Base-by-base conservation (phyloP, 331 rosid genomes). In the Quercus lobata region DNA sequence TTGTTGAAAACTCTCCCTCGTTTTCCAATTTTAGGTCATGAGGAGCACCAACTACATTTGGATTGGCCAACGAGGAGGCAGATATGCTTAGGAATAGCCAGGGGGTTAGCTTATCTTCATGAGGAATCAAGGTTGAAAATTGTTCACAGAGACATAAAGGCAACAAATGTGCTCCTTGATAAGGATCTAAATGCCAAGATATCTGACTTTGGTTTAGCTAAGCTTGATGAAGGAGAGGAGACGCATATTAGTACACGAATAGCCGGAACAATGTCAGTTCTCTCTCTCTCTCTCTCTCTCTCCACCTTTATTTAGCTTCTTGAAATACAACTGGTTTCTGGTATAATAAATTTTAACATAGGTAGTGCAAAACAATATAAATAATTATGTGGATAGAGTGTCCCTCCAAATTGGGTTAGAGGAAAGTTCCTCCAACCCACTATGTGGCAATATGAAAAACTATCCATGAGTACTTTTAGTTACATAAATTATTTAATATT, bases 141-240 rank as follows among this genome's bases (percentile, higher is more conserved):
- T 7, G 83, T 87, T 77, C 90, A 84, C 21, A 76, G 90, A 57
- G 88, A 84, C 55, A 84, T 87, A 29, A 87, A 87, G 78, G 71
- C 88, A 22, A 84, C 88, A 22, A 87, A 84, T 78, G 84, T 87
- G n/a, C 56, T 87, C 29, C 88, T 84, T 79, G 90, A 87, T 62
- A 69, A 63, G 27, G 71, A 79, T 79, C 81, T 87, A 25, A 74
- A 84, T 0, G 84, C 88, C 35, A 87, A 84, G 79, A 87, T 87
- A 73, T 87, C 90, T 5, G 90, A 87, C 73, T 87, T 87, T 70
- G 90, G 90, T 76, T 82, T 87, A 76, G 90, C 90, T 21, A 87
- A 84, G 37, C 90, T 87, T 0, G 80, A 84, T 76, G 88, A 87
- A 66, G 90, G 77, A 72, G 88, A 79, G 2, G 77, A 84, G 15